A percentile compares a stretch with the other conserved stretches of the same genome.
These are phyloP conservation scores for Lactuca sativa DNA, from an alignment of 129 eudicot genomes.

Conservation along the genomic window DNA sequence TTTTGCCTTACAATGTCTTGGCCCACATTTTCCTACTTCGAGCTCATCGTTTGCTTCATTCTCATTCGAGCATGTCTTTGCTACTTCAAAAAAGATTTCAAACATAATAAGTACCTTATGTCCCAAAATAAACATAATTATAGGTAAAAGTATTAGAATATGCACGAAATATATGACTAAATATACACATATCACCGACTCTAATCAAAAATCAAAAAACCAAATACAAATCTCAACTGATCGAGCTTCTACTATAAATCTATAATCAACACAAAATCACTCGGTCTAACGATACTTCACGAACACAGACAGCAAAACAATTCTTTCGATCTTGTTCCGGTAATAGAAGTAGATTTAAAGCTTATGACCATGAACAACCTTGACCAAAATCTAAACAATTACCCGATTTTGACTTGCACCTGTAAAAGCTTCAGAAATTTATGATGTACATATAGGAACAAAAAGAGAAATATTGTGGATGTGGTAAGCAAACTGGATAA, in stretches of 20 bases:
- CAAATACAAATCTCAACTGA: background rate
- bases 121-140: too few species aligned
- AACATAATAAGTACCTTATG: too few species aligned
- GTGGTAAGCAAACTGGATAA: too few species aligned
- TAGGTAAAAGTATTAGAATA: too few species aligned
- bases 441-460: constrained; percentile 19
- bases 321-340: background rate
- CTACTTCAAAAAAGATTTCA: too few species aligned
- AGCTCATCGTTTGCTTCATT: too few species aligned
- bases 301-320: background rate
- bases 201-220: constrained; percentile 8
- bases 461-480: too few species aligned
- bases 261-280: constrained; percentile 5
- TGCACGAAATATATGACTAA: too few species aligned
- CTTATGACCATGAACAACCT: background rate
- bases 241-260: background rate
- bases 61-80: too few species aligned
- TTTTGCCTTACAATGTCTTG: too few species aligned
- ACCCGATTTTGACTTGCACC: background rate
- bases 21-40: too few species aligned
- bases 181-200: too few species aligned
- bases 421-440: background rate
- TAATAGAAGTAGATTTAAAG: background rate
- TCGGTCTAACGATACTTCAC: background rate
- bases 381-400: background rate